Evolutionary conservation across 495 filamentous ascomycete species (phyloP).

Genomic region (Chaetomidium leptoderma): DNA sequence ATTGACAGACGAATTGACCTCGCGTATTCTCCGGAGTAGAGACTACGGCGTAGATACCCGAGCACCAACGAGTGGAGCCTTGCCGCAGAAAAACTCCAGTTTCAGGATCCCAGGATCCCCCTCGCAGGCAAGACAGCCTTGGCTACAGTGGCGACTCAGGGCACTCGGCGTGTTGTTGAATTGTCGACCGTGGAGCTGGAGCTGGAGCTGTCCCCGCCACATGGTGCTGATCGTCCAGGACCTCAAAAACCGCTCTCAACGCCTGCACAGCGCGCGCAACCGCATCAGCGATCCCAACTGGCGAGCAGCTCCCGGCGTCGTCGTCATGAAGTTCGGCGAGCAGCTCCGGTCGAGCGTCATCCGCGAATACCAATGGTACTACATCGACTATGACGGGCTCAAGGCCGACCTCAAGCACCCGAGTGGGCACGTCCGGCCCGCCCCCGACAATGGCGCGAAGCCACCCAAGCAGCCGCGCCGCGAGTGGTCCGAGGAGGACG

Average conservation of each 20-base stretch:
- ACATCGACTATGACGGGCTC: conserved; percentile 93
- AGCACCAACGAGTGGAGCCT: background rate
- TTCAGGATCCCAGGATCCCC: background rate
- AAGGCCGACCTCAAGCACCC: conserved; percentile 79
- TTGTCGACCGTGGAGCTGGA: background rate
- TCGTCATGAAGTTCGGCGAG: conserved; percentile 83
- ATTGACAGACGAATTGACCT: too few species aligned
- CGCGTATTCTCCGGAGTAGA: too few species aligned
- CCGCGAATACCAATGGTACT: conserved; percentile 93
- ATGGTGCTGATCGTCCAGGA: conserved; percentile 50
- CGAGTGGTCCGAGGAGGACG: conserved; percentile 88
- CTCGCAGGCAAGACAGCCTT: background rate
- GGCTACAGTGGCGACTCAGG: conserved; percentile 9
- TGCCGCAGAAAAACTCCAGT: background rate
- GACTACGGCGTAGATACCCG: background rate
- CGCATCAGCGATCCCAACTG: conserved; percentile 22
- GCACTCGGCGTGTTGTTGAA: background rate
- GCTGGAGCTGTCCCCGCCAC: conserved; percentile 4
- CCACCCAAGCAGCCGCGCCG: conserved; percentile 36
- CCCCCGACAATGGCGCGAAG: conserved; percentile 8
- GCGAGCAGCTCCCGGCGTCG: conserved; percentile 36
- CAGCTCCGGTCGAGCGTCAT: conserved; percentile 90
- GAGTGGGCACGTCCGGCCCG: conserved; percentile 49
- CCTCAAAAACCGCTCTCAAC: conserved; percentile 36
- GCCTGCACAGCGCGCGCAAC: conserved; percentile 30